Evolutionary conservation across 2,329 filamentous ascomycete genomes (phyloP).

Genomic region (Ceratocystis cubensis): DNA sequence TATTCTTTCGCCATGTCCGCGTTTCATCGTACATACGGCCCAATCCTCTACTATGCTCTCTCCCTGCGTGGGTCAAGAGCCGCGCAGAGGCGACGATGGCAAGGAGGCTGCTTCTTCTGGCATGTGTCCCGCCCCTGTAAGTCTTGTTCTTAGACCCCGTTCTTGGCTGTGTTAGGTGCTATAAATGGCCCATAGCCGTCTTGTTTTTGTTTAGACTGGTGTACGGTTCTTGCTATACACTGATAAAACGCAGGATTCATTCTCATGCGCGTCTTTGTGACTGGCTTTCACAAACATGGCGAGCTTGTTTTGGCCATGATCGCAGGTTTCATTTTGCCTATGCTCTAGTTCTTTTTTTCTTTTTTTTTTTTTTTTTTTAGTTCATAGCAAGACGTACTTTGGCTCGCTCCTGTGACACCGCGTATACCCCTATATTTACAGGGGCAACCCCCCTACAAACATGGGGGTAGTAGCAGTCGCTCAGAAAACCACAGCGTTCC

Average conservation of each 20-base stretch:
- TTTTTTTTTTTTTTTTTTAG: background rate
- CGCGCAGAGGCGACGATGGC: too few species aligned
- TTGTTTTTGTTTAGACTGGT: background rate
- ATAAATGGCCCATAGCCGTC: background rate
- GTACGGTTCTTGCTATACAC: background rate
- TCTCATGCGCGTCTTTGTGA: background rate
- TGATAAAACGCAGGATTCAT: background rate
- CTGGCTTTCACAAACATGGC: background rate
- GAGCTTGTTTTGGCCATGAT: background rate
- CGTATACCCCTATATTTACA: background rate
- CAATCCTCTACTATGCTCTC: too few species aligned
- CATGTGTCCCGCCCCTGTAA: too few species aligned
- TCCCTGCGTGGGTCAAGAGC: too few species aligned
- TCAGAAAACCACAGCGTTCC: background rate
- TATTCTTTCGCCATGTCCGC: background rate
- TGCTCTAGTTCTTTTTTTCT: background rate
- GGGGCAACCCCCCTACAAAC: background rate
- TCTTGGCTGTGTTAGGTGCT: background rate
- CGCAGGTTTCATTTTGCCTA: background rate
- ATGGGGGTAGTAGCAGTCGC: too few species aligned
- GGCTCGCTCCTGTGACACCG: constrained; percentile 9
- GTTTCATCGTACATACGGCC: background rate
- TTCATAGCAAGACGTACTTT: constrained; percentile 18
- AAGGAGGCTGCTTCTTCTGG: too few species aligned
- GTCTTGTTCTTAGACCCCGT: too few species aligned